A percentile compares a stretch with the other conserved stretches of the same genome.
Evolutionary conservation across 1,284 basidiomycete species (phyloP).

Genomic region (Rhodotorula sp.): DNA sequence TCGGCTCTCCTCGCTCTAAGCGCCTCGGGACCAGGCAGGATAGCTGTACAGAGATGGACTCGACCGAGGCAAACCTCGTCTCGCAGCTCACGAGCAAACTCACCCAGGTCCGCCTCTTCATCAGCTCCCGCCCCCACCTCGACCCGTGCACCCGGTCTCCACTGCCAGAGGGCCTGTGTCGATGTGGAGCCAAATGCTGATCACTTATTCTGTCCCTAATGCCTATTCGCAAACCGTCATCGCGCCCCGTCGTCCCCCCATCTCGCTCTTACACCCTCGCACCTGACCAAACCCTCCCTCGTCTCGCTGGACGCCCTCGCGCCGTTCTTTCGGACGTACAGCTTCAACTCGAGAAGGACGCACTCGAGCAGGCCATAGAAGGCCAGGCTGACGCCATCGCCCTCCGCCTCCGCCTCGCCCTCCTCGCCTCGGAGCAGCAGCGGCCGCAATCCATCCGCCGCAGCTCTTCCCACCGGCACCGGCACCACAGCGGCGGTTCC

Average conservation of each 20-base stretch:
- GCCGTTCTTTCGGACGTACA: not conserved
- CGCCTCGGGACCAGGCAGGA: not conserved
- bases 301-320: no score
- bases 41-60: not conserved
- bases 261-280: not conserved
- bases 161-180: no score
- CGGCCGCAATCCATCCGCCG: not conserved
- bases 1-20: not conserved
- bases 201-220: not conserved
- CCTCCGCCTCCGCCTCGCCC: conserved; percentile 23
- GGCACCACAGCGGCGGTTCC: not conserved
- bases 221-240: no score
- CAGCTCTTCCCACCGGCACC: not conserved
- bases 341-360: conserved; percentile 32
- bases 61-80: conserved; percentile 3
- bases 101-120: not conserved
- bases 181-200: no score
- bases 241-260: no score
- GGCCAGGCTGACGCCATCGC: conserved; percentile 29
- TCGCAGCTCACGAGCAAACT: not conserved
- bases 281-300: not conserved
- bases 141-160: not conserved
- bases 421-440: conserved; percentile 18
- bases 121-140: not conserved
- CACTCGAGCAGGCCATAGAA: conserved; percentile 26